Evolutionary conservation across 495 filamentous ascomycete genomes (phyloP).

Genomic region (Penicillium bovifimosum): DNA sequence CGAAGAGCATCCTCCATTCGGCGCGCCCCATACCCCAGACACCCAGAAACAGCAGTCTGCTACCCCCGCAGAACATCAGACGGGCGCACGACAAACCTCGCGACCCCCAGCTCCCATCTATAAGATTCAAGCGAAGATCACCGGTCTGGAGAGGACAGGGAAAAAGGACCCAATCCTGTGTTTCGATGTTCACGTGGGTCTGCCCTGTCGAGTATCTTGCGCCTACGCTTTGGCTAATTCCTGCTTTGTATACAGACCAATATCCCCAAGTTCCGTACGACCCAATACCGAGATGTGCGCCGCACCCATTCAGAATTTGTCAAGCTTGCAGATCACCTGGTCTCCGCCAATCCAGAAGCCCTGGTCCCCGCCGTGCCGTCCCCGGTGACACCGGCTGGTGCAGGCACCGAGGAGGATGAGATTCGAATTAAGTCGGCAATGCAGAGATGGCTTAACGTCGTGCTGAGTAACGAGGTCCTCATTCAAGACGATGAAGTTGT

Average conservation of each 20-base stretch:
- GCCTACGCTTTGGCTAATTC: conserved; percentile 6
- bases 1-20: conserved; percentile 31
- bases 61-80: conserved; percentile 45
- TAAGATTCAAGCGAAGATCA: conserved; percentile 90
- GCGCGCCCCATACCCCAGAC: conserved; percentile 34
- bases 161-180: conserved; percentile 91
- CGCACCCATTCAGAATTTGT: conserved; percentile 92
- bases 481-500: conserved; percentile 95
- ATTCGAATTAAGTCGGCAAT: conserved; percentile 76
- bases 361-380: conserved; percentile 96
- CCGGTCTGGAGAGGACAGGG: conserved; percentile 83
- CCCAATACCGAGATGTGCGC: conserved; percentile 94
- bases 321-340: conserved; percentile 89
- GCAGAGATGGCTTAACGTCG: conserved; percentile 91
- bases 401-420: conserved; percentile 96
- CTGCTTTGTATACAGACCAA: conserved; percentile 62
- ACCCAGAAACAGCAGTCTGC: conserved; percentile 46
- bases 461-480: conserved; percentile 86
- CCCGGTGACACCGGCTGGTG: conserved; percentile 83
- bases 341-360: conserved; percentile 93
- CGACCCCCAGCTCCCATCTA: conserved; percentile 56
- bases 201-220: neutral
- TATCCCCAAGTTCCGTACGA: conserved; percentile 93
- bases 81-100: conserved; percentile 37
- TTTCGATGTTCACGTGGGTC: conserved; percentile 92